Evolutionary conservation across 108 stramenopile genomes (phyloP).

Genomic region (Fistulifera pelliculosa): DNA sequence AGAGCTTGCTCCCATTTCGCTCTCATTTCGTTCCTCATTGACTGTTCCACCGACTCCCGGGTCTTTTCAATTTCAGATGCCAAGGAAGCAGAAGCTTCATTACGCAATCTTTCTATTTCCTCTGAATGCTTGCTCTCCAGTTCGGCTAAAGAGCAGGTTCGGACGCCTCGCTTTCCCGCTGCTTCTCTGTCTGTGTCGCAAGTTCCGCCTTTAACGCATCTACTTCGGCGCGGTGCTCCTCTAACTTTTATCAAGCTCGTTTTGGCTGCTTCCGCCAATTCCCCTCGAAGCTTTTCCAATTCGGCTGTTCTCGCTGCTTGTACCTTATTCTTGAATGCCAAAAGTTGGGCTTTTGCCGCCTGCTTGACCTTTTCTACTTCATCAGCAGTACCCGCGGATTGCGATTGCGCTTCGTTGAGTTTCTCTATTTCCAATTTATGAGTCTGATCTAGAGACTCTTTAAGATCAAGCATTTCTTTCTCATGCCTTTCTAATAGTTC

Average conservation of each 20-base stretch:
- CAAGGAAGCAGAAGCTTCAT: neutral
- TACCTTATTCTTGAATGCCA: conserved; percentile 46
- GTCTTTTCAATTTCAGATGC: conserved; percentile 1
- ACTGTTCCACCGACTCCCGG: conserved; percentile 5
- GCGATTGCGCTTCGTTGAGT: no score
- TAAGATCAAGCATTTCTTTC: conserved; percentile 34
- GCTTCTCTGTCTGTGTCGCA: neutral
- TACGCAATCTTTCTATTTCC: neutral
- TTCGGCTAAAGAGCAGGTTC: no score
- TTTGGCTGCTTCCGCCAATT: conserved; percentile 13
- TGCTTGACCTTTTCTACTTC: conserved; percentile 34
- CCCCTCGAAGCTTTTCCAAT: conserved; percentile 18
- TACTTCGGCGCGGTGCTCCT: conserved; percentile 6
- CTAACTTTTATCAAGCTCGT: conserved; percentile 18
- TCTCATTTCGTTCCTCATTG: neutral
- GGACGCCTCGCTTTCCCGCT: conserved; percentile 6
- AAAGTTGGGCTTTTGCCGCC: conserved; percentile 32
- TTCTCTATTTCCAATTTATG: conserved; percentile 11
- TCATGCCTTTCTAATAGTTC: conserved; percentile 9
- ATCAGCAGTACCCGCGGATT: conserved; percentile 8
- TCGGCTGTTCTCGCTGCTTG: conserved; percentile 36
- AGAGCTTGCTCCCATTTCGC: neutral
- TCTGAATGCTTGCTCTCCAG: neutral
- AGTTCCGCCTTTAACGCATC: conserved; percentile 6
- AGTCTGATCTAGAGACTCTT: conserved; percentile 18